Conservation (phyloP, 495 filamentous ascomycete species). For the Aspergillus homomorphus region DNA sequence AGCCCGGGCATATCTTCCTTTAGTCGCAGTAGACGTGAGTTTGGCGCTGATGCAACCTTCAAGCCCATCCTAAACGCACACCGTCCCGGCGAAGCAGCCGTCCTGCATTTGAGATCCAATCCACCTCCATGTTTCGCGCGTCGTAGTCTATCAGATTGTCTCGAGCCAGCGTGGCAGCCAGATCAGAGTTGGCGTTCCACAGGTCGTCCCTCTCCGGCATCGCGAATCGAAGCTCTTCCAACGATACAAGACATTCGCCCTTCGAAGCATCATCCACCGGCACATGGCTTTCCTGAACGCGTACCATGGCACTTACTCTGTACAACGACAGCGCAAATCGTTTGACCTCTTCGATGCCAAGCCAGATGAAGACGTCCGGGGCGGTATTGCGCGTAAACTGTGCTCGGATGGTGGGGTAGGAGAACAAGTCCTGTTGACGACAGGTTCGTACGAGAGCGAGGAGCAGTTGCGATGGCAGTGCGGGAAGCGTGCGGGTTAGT, state of each 20-base stretch:
- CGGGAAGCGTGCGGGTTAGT: background rate
- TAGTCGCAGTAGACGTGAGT: too few species aligned
- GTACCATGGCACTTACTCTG: conserved; percentile 2
- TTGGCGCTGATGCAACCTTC: too few species aligned
- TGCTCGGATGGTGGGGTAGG: background rate
- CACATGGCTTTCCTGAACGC: too few species aligned
- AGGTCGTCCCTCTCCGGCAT: background rate
- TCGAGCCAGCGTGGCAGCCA: background rate
- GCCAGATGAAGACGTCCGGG: conserved; percentile 7
- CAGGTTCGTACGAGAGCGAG: background rate
- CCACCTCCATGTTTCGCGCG: background rate
- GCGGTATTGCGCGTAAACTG: background rate
- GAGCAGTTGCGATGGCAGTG: background rate
- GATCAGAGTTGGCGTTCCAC: background rate
- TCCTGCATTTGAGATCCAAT: background rate
- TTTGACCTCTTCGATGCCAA: conserved; percentile 18
- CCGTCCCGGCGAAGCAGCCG: background rate
- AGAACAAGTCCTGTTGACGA: background rate
- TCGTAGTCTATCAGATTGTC: background rate
- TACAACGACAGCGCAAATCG: conserved; percentile 14
- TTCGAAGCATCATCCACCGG: background rate
- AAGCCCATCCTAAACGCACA: background rate
- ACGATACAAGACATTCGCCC: background rate
- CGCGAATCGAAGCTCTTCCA: background rate
- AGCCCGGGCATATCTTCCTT: too few species aligned